Base-by-base conservation (phyloP, 768 basidiomycete genomes). In the Lactarius sanguifluus region DNA sequence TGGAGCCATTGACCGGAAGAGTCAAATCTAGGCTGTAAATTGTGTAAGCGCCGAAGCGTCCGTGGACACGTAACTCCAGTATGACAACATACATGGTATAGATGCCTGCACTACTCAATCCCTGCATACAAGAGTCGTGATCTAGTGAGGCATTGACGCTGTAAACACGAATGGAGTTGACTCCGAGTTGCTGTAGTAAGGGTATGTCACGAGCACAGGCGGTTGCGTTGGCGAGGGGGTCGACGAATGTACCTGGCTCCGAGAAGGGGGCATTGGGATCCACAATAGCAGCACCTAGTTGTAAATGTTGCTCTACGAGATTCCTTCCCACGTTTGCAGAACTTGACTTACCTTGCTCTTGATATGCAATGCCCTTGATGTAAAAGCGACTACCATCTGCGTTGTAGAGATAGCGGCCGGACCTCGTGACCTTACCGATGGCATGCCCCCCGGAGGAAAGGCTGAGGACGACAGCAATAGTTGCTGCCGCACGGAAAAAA, bases 321-420 rank as follows among this genome's bases (percentile, higher is more conserved):
- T 32, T 45, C 28, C 32, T 16, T 45, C 28, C 32, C 16, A 34
- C 25, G 23, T 41, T 10, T 28, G 9, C 10, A 34, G 36, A 4
- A 66, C 76, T 59, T 64, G 86, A 66, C 76, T 58, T 64, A 86
- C 94, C 93, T 78, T 94, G 91, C 67, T 84, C 81, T 75, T 94
- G 92, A 76, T 94, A 94, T 13, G 91, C 90, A 63, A 94, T 78
- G 61, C 92, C 92, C 76, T 92, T 93, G 78, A 97, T 90, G 77
- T 87, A 95, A 78, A 96, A 96, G 61, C 95, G 79, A 45, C 74
- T 86, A 3, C 92, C 92, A 59, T 86, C 83, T 4, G 83, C 82
- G 47, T 83, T 83, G 77, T 94, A 96, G 52, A 96, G 86, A 75
- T 94, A 96, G 72, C 86, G 85, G 40, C 92, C 94, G 34, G 79